Base-by-base conservation (phyloP, 2,329 filamentous ascomycete species). In the Diplodia seriata region DNA sequence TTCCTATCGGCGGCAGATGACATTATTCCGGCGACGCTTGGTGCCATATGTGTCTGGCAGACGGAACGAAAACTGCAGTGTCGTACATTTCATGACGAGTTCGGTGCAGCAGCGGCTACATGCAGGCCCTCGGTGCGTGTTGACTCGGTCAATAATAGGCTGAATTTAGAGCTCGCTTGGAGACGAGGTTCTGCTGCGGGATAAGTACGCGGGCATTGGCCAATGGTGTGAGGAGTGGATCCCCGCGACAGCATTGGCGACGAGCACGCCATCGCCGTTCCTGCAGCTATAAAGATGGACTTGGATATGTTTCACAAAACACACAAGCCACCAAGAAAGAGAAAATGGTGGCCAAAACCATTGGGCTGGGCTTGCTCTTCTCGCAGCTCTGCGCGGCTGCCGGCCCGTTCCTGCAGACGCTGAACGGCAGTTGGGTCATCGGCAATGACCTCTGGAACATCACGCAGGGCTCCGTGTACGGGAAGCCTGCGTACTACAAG, bases 391-490 rank as follows among this genome's bases (percentile, higher is more conserved):
- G 50, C 62, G 50, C 62, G 6, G 62, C 62, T 36, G 36, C 49
- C 6, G 71, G 70, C 0, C 72, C 72, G 59, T 80, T 80, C 56
- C 67, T 80, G 8, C 74, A 75, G 31, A 71, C 75, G 33, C 26
- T 77, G 7, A 73, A 76, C 31, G 72, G 75, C 51, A 74, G 74
- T 15, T 77, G 76, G 5, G 63, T 77, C 8, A 72, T 81, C 53
- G 80, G 80, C 0, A 81, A 81, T 69, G 74, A 76, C 15, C 68
- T 81, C 1, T 81, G 80, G 80, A 81, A 81, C 69, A 74, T 81
- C 31, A 81, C 80, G 0, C 77, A 80, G 62, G 76, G 76, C 3
- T 68, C 73, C 1, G 76, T 76, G 62, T 81, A 79, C 67, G 81
- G 77, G 12, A 77, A 74, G n/a, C 78, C 81, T 71, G 72, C 82